A percentile compares a stretch with the other conserved stretches of the same genome.
These are phyloP conservation scores for Globisporangium paroecandrum DNA, from an alignment of 352 stramenopile genomes.

Conservation along the genomic window DNA sequence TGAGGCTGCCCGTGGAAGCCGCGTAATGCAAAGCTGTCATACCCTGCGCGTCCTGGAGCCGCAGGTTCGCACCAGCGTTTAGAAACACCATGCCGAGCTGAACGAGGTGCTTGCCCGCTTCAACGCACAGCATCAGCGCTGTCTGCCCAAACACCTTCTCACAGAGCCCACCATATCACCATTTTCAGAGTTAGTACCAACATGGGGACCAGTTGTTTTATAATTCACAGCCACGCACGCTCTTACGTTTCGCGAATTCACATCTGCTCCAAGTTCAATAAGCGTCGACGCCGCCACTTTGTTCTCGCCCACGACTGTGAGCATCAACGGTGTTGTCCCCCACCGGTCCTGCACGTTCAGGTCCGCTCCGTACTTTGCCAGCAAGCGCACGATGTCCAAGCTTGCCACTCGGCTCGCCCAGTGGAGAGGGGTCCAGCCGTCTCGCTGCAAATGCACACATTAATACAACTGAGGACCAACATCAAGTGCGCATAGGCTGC, in stretches of 20 bases:
- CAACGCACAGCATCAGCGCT: constrained; percentile 62
- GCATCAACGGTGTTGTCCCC: constrained; percentile 76
- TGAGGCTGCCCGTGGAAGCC: constrained; percentile 46
- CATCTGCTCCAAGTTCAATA: constrained; percentile 67
- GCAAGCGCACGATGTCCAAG: constrained; percentile 67
- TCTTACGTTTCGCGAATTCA: constrained; percentile 67
- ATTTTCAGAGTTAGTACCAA: not conserved
- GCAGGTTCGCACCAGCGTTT: constrained; percentile 55
- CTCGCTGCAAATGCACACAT: constrained; percentile 30
- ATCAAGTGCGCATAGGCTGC: not conserved
- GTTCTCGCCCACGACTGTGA: constrained; percentile 72
- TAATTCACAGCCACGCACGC: not conserved
- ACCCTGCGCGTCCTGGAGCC: constrained; percentile 65
- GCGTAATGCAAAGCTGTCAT: constrained; percentile 75
- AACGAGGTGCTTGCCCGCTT: constrained; percentile 54
- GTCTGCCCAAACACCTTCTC: constrained; percentile 75
- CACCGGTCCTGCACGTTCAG: constrained; percentile 73
- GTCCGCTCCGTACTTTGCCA: constrained; percentile 74
- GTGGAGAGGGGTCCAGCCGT: constrained; percentile 75
- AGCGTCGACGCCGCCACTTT: constrained; percentile 50
- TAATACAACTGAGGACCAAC: not conserved
- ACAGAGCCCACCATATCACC: not conserved
- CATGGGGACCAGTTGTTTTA: not conserved
- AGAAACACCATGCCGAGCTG: constrained; percentile 75
- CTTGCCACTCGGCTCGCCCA: constrained; percentile 76